phyloP scores from a whole-genome alignment of 129 eudicot species.

The Ambrosia artemisiifolia region DNA sequence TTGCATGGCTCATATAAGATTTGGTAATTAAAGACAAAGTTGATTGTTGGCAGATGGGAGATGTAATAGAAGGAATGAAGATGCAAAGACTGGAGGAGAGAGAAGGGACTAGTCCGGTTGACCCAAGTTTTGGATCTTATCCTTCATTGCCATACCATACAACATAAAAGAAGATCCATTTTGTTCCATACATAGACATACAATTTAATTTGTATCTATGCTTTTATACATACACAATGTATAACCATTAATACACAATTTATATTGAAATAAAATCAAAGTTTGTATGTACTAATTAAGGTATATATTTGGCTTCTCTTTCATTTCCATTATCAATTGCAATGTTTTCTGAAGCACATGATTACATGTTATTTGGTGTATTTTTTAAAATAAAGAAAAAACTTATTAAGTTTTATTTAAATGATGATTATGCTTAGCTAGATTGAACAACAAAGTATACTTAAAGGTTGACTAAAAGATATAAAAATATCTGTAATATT shows the following conservation, averaged over 20 bases:
- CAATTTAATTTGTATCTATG: conserved; percentile 28
- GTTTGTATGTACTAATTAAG: neutral
- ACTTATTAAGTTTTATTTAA: neutral
- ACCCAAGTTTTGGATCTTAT: conserved; percentile 61
- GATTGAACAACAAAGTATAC: too few relatives aligned
- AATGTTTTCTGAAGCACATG: neutral
- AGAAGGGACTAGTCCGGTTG: conserved; percentile 52
- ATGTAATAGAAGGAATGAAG: conserved; percentile 54
- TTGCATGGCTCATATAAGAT: conserved; percentile 5
- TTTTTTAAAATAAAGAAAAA: neutral
- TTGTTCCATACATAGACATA: conserved; percentile 21
- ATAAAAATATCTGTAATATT: too few relatives aligned
- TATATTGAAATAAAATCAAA: conserved; percentile 20
- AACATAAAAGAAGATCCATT: conserved; percentile 34
- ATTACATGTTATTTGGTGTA: neutral
- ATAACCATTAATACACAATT: conserved; percentile 20
- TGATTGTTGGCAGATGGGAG: conserved; percentile 56
- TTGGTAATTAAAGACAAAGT: conserved; percentile 33
- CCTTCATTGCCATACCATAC: conserved; percentile 55
- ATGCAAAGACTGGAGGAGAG: conserved; percentile 37
- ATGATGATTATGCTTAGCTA: too few relatives aligned
- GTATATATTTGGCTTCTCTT: neutral
- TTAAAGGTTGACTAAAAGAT: too few relatives aligned
- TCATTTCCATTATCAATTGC: neutral
- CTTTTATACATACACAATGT: conserved; percentile 33